These are phyloP conservation scores for Pythium dissotocum DNA, from an alignment of 352 stramenopile genomes.

Conservation along the genomic window DNA sequence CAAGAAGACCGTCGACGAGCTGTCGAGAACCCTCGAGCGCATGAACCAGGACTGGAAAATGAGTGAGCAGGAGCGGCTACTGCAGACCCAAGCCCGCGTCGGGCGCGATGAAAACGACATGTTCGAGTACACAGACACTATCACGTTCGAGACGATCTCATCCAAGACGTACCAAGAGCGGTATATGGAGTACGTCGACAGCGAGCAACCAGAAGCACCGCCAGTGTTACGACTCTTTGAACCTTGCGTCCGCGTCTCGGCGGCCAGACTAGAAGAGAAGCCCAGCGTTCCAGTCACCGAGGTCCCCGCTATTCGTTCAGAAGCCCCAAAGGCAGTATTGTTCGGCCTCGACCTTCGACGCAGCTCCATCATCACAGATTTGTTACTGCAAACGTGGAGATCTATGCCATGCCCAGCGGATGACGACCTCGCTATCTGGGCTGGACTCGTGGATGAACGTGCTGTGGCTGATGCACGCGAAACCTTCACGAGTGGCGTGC, in stretches of 20 bases:
- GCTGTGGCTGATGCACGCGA: conserved; percentile 2
- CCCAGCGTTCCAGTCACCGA: neutral
- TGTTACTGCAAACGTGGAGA: conserved; percentile 17
- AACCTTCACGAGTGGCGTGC: neutral
- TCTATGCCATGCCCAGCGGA: conserved; percentile 5
- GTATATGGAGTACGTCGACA: conserved; percentile 48
- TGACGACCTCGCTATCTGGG: conserved; percentile 6
- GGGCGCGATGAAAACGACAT: conserved; percentile 38
- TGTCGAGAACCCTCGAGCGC: conserved; percentile 40
- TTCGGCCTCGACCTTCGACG: conserved; percentile 12
- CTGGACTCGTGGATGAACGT: neutral
- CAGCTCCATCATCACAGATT: conserved; percentile 5
- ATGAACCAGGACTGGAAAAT: conserved; percentile 58
- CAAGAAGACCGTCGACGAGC: conserved; percentile 40
- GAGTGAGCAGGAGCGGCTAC: conserved; percentile 41
- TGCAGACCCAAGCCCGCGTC: conserved; percentile 36
- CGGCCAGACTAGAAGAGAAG: neutral
- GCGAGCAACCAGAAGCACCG: conserved; percentile 29
- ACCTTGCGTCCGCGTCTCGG: neutral
- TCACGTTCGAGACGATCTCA: conserved; percentile 38
- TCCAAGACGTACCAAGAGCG: conserved; percentile 42
- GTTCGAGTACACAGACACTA: conserved; percentile 55
- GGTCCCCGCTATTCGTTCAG: neutral
- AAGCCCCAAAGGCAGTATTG: neutral
- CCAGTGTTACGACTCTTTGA: conserved; percentile 37